Percentiles rank a stretch among this genome's conserved stretches.
Conservation (phyloP, 768 basidiomycete species). For the Collybiopsis confluens region DNA sequence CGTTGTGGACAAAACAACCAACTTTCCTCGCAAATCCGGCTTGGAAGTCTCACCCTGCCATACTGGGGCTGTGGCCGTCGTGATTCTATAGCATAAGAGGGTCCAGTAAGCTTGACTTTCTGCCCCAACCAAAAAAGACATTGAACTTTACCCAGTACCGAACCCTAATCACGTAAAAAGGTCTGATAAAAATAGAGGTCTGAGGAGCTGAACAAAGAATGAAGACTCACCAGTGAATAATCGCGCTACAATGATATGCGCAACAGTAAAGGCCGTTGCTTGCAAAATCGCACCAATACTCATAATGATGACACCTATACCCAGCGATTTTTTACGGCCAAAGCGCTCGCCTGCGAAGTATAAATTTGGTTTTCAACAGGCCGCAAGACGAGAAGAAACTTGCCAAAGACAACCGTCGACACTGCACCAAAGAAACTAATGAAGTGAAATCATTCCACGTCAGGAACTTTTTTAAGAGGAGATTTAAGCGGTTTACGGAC, state of each 20-base stretch:
- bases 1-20: conserved; percentile 49
- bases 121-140: too few relatives aligned
- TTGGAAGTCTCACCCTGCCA: conserved; percentile 53
- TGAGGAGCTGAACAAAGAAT: not conserved
- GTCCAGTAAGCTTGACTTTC: too few relatives aligned
- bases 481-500: too few relatives aligned
- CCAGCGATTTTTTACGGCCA: conserved; percentile 23
- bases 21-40: conserved; percentile 41
- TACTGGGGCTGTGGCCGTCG: conserved; percentile 46
- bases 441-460: too few relatives aligned
- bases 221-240: conserved; percentile 40
- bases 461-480: too few relatives aligned
- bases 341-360: conserved; percentile 30
- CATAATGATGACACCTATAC: conserved; percentile 38
- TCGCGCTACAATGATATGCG: conserved; percentile 48
- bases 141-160: conserved; percentile 45
- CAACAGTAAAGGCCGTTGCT: conserved; percentile 36
- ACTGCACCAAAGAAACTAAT: conserved; percentile 43
- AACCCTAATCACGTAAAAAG: conserved; percentile 25
- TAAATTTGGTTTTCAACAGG: not conserved
- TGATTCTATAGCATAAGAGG: too few relatives aligned
- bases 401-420: conserved; percentile 37
- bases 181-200: not conserved
- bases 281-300: conserved; percentile 52
- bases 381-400: not conserved